Evolutionary conservation across 2,329 filamentous ascomycete species (phyloP).

Genomic region (Lachnellula hyalina): DNA sequence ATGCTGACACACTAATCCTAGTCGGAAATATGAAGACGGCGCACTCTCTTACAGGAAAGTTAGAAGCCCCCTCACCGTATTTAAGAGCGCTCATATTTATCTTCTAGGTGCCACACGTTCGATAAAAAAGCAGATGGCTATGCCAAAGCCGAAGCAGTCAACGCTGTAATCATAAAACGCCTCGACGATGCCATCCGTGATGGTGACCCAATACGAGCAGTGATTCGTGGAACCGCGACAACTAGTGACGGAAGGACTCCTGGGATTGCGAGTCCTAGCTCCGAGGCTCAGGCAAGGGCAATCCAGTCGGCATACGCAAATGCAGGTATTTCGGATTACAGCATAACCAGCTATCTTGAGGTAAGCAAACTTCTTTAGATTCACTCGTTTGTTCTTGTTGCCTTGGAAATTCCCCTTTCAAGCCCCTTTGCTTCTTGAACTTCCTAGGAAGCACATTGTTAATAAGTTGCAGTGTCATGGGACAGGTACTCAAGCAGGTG

Average conservation of each 20-base stretch:
- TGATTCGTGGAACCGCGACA: conserved; percentile 37
- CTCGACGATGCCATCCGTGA: conserved; percentile 37
- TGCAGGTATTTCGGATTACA: conserved; percentile 2
- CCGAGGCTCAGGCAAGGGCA: conserved; percentile 35
- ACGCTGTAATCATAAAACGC: conserved; percentile 37
- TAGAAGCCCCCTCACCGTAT: not conserved
- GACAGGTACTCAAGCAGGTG: conserved; percentile 16
- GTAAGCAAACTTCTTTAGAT: too few relatives aligned
- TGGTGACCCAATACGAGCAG: conserved; percentile 37
- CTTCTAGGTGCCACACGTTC: conserved; percentile 6
- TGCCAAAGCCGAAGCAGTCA: conserved; percentile 40
- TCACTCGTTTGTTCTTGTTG: too few relatives aligned
- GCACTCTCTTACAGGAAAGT: conserved; percentile 2
- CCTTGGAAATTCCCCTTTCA: too few relatives aligned
- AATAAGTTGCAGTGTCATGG: conserved; percentile 17
- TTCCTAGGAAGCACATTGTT: not conserved
- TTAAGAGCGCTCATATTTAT: too few relatives aligned
- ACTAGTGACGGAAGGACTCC: conserved; percentile 42
- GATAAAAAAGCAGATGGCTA: conserved; percentile 34
- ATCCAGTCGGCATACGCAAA: conserved; percentile 9
- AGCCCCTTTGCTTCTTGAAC: too few relatives aligned
- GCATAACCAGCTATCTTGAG: too few relatives aligned
- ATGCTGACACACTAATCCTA: not conserved
- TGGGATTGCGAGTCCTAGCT: conserved; percentile 40
- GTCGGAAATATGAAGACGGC: conserved; percentile 3